phyloP scores from a whole-genome alignment of 1,284 basidiomycete genomes.

The Tetrapyrgos nigripes region DNA sequence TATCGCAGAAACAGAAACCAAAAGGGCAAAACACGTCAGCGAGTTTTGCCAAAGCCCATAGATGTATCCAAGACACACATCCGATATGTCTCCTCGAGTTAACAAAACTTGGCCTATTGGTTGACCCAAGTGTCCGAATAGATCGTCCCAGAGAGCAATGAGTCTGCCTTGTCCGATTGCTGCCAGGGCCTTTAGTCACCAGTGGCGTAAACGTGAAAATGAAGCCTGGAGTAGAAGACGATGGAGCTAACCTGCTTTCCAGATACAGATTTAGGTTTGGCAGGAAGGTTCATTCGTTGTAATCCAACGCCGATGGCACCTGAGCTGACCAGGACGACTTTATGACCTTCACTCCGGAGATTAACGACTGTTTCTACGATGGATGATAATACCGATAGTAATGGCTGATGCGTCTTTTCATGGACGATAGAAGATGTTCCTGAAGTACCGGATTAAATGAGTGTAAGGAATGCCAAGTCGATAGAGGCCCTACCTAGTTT shows the following conservation, averaged over 20 bases:
- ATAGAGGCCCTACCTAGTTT: slow-evolving; percentile 69
- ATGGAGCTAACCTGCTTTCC: slow-evolving; percentile 81
- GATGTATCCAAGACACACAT: slow-evolving; percentile 63
- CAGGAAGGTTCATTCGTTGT: slow-evolving; percentile 87
- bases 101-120: slow-evolving; percentile 96
- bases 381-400: slow-evolving; percentile 89
- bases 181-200: slow-evolving; percentile 86
- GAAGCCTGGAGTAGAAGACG: neutral
- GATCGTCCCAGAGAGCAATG: slow-evolving; percentile 96
- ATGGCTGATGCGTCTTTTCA: slow-evolving; percentile 87
- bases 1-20: neutral
- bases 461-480: neutral
- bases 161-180: slow-evolving; percentile 96
- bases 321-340: slow-evolving; percentile 94
- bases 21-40: slow-evolving; percentile 29
- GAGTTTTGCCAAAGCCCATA: slow-evolving; percentile 17
- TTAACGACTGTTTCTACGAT: slow-evolving; percentile 91
- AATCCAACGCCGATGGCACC: slow-evolving; percentile 97
- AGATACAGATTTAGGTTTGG: slow-evolving; percentile 83
- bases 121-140: slow-evolving; percentile 93
- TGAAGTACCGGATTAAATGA: slow-evolving; percentile 34
- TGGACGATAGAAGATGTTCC: slow-evolving; percentile 96
- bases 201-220: slow-evolving; percentile 11
- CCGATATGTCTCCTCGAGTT: slow-evolving; percentile 95
- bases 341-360: slow-evolving; percentile 85